Conservation (phyloP, 345 rosid species). For the Populus nigra region DNA sequence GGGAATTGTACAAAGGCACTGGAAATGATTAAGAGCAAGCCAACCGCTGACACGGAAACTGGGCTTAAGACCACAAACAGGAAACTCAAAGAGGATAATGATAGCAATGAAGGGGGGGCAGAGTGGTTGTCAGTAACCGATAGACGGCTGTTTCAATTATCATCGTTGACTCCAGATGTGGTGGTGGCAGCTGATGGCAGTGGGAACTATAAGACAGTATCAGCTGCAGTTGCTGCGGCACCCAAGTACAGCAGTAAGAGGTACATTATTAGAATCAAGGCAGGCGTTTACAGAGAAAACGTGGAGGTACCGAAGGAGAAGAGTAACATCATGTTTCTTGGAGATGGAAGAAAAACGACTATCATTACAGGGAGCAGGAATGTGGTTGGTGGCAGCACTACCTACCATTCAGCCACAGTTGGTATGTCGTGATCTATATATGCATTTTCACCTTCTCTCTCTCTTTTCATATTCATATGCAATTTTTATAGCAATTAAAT, state of each 20-base stretch:
- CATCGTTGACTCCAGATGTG: conserved; percentile 51
- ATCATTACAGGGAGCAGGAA: conserved; percentile 69
- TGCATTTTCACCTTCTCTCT: neutral
- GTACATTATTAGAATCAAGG: conserved; percentile 63
- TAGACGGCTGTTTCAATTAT: conserved; percentile 57
- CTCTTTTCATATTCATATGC: neutral
- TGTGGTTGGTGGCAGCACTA: conserved; percentile 73
- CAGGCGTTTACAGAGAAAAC: conserved; percentile 78
- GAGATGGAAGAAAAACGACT: conserved; percentile 66
- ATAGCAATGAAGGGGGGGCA: conserved; percentile 45
- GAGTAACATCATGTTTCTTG: conserved; percentile 73
- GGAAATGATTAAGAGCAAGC: conserved; percentile 53
- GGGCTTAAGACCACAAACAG: conserved; percentile 28
- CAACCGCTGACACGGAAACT: conserved; percentile 44
- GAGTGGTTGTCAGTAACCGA: conserved; percentile 57
- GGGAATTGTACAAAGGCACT: conserved; percentile 49
- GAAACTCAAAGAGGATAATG: conserved; percentile 40
- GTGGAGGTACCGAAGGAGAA: conserved; percentile 75
- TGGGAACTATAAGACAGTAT: conserved; percentile 56
- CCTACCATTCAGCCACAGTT: conserved; percentile 90
- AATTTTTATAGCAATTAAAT: too few species aligned
- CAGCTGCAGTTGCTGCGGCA: conserved; percentile 69
- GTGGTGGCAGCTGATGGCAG: conserved; percentile 86
- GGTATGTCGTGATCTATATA: conserved; percentile 41
- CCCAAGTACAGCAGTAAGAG: conserved; percentile 57